Base-by-base conservation (phyloP, 768 basidiomycete genomes). In the Russula emetica region DNA sequence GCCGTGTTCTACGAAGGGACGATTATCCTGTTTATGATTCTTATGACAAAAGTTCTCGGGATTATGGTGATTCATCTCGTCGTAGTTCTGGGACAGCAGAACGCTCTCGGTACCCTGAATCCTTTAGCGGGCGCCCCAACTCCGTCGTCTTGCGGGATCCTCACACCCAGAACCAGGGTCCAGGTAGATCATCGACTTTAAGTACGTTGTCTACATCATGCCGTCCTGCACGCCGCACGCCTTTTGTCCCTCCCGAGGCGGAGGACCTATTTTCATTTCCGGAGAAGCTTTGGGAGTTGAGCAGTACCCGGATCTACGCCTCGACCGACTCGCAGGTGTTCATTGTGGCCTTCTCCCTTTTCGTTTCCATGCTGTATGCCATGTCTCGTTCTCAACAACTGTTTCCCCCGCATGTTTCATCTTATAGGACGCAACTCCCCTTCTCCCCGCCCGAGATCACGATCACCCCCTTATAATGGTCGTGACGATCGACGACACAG, bases 141-240 rank as follows among this genome's bases (percentile, higher is more conserved):
- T 22, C 66, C 49, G 54, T 55, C 49, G 40, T 28, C 54, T 42
- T 47, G 34, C 60, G 65, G 49, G 65, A 63, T 30, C 55, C 44
- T 54, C 55, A 60, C 57, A 52, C 57, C 50, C 60, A 61, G 22
- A 61, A 66, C 38, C 67, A 66, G 42, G 61, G 61, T 56, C 55
- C 66, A 55, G 62, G 57, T 60, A 63, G 66, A 60, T 64, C 67
- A 56, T 62, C 67, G 62, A 69, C 67, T 59, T 60, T 69, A 67
- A 69, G 67, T 69, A 69, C 67, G 67, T 69, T 69, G 44, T 69
- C 66, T 56, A 57, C 67, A 69, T 69, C 67, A 62, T 69, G 66
- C 67, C 66, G 53, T 60, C 62, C 62, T 57, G 40, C 62, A 40
- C 56, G 44, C 58, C 59, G 47, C 22, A 52, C 59, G 50, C 63